Conservation (phyloP, 192 early-diverging fungal genomes). For the Rhizophagus clarus region DNA sequence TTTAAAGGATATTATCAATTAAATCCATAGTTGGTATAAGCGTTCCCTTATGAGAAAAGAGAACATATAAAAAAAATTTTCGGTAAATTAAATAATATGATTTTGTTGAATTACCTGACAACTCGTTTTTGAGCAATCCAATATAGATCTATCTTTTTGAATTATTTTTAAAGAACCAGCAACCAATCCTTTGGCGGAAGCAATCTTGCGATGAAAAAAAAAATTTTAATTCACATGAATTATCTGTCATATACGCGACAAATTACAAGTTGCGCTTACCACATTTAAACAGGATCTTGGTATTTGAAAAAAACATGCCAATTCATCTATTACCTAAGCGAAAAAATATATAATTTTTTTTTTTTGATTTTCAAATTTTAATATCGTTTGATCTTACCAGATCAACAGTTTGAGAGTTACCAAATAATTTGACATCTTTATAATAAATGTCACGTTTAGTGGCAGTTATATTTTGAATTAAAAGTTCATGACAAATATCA, state of each 20-base stretch:
- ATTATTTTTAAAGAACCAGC: constrained; percentile 19
- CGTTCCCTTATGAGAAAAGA: constrained; percentile 3
- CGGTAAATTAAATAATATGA: neutral
- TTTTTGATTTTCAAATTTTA: no score
- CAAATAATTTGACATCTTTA: constrained; percentile 33
- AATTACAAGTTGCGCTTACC: no score
- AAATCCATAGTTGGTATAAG: constrained; percentile 24
- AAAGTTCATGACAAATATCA: constrained; percentile 20
- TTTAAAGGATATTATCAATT: no score
- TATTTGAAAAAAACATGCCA: no score
- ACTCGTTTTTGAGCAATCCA: constrained; percentile 33
- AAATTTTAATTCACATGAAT: constrained; percentile 5
- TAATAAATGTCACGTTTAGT: constrained; percentile 38
- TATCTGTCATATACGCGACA: no score
- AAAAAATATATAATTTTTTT: no score
- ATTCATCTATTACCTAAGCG: no score
- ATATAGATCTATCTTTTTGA: constrained; percentile 16
- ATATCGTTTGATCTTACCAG: neutral
- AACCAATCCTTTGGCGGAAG: constrained; percentile 34
- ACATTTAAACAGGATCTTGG: no score
- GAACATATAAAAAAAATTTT: neutral
- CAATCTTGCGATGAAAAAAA: constrained; percentile 15
- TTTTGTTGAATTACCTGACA: neutral
- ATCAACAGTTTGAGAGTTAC: constrained; percentile 15
- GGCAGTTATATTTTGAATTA: neutral